Base-by-base conservation (phyloP, 768 basidiomycete genomes). In the Hygrophoropsis aurantiaca region DNA sequence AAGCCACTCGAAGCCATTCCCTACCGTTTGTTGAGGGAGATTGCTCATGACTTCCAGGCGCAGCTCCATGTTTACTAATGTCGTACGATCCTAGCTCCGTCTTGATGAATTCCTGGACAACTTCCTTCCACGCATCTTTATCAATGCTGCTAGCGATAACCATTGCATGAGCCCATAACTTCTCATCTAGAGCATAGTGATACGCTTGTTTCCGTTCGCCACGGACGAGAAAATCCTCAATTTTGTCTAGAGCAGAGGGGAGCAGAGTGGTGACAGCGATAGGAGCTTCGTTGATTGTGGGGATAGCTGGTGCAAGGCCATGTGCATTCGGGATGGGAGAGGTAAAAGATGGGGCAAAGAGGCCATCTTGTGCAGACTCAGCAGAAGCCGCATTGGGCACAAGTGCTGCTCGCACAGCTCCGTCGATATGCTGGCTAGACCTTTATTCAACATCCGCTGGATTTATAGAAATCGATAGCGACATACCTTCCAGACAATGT, bases 91-190 rank as follows among this genome's bases (percentile, higher is more conserved):
- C 78, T 3, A 98, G 71, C 60, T 97, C 95, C 13, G 79, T 74
- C 26, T 79, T 80, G 27, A 94, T 64, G 58, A 98, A 99, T 50
- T 94, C 90, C 36, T 78, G 80, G 0, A 91, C 88, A 11, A 87
- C 88, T 51, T 93, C 91, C 58, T 89, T 90, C 93, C 93, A 98
- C 2, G 90, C 77, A 23, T 97, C 94, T 56, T 89, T 90, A 64
- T 95, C 95, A 42, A 97, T 79, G 46, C 89, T 87, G 58, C 90
- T 94, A 9, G 95, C 84, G 53, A 99, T 93, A 46, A 98, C 67
- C 80, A 98, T 82, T 2, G 97, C 95, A 65, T 99, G 97, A 1
- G 91, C 84, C 94, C 95, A 99, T 34, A 98, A 66, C 58, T 81
- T 87, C 65, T 93, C 81, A 49, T 94, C 89, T 35, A 91, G 74